phyloP scores from a whole-genome alignment of 2,329 filamentous ascomycete species.

The Colletotrichum melonis region DNA sequence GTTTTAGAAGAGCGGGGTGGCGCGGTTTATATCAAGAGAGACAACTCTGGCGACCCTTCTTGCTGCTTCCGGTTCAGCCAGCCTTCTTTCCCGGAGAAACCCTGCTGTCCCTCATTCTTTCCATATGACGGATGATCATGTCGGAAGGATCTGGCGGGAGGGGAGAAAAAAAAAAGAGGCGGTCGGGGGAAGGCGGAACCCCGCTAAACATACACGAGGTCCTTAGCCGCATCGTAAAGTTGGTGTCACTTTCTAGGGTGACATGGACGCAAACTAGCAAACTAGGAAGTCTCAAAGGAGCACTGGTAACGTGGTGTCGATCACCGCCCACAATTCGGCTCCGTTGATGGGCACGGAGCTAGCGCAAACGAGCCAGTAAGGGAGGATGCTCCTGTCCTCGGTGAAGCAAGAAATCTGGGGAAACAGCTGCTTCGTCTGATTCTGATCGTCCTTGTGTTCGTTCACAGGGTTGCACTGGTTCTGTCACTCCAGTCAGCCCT shows the following conservation, averaged over 20 bases:
- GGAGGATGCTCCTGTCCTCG: neutral
- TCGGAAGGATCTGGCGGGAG: neutral
- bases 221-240: neutral
- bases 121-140: neutral
- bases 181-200: slow-evolving; percentile 15
- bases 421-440: slow-evolving; percentile 20
- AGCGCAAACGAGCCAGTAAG: slow-evolving; percentile 13
- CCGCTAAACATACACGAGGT: slow-evolving; percentile 14
- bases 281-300: neutral
- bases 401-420: slow-evolving; percentile 18
- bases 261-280: slow-evolving; percentile 1
- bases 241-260: neutral
- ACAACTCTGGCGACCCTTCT: neutral
- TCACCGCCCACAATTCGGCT: slow-evolving; percentile 15
- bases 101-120: neutral
- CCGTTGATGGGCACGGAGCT: slow-evolving; percentile 3
- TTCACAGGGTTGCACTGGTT: neutral
- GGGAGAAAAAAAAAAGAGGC: neutral
- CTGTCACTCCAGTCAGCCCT: neutral
- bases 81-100: neutral
- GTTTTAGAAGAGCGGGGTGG: neutral
- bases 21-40: neutral
- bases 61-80: neutral
- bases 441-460: slow-evolving; percentile 15
- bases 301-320: neutral